Evolutionary conservation across 106 monocot species (phyloP).

Genomic region (Amphibolis antarctica): DNA sequence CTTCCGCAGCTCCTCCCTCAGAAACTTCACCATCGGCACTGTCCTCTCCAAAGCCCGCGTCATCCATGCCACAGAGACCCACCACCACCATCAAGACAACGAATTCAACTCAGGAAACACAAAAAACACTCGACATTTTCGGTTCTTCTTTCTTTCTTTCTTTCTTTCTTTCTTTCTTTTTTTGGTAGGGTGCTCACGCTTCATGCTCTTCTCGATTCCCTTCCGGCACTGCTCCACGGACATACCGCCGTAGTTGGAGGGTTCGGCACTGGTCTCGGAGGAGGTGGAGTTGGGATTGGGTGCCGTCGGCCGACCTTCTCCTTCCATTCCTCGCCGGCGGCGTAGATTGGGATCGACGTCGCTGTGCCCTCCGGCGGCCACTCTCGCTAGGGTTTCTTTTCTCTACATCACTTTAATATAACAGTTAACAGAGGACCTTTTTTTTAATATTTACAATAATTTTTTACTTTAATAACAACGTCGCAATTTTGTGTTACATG

Average conservation of each 20-base stretch:
- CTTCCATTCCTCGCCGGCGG: background rate
- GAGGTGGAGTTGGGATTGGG: background rate
- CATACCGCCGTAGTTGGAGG: conserved; percentile 11
- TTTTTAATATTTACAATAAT: too few species aligned
- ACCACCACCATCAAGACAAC: background rate
- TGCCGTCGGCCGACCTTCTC: background rate
- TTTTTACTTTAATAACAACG: too few species aligned
- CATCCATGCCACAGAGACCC: background rate
- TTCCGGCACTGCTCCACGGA: conserved; percentile 15
- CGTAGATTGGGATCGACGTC: background rate
- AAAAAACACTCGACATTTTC: too few species aligned
- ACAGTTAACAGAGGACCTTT: too few species aligned
- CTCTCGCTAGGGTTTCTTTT: too few species aligned
- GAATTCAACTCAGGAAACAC: background rate
- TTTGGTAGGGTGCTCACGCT: conserved; percentile 4
- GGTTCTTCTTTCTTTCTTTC: background rate
- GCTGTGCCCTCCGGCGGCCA: too few species aligned
- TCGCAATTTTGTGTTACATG: too few species aligned
- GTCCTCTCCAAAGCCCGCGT: background rate
- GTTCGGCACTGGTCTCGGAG: background rate
- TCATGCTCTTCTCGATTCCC: conserved; percentile 24
- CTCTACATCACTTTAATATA: too few species aligned
- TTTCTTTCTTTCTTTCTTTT: background rate
- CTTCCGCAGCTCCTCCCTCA: conserved; percentile 22
- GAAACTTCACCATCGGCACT: conserved; percentile 29